phyloP scores from a whole-genome alignment of 768 basidiomycete species.

The Mycena chlorophos region DNA sequence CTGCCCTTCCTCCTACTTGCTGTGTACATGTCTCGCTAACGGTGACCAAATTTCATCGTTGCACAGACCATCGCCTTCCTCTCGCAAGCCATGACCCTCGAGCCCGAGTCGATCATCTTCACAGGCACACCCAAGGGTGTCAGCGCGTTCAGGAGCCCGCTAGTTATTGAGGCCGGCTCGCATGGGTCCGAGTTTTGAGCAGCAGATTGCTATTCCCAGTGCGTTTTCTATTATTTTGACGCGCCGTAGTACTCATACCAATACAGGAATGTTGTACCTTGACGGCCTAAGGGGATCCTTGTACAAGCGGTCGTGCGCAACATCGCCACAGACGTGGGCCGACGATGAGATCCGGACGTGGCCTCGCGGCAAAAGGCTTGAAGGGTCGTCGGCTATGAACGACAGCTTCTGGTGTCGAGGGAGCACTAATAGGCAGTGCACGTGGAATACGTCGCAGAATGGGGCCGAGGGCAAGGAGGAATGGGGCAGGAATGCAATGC shows the following conservation, averaged over 20 bases:
- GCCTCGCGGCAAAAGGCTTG: constrained; percentile 26
- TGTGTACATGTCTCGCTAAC: background rate
- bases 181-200: constrained; percentile 12
- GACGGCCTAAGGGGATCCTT: constrained; percentile 7
- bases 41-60: constrained; percentile 84
- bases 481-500: constrained; percentile 35
- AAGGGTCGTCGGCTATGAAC: constrained; percentile 30
- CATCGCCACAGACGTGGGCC: constrained; percentile 15
- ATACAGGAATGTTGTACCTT: constrained; percentile 20
- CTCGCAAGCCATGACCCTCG: constrained; percentile 81
- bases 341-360: constrained; percentile 1
- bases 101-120: constrained; percentile 78
- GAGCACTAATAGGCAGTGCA: constrained; percentile 26
- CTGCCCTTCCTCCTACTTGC: background rate
- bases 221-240: background rate
- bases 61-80: constrained; percentile 77
- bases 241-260: background rate
- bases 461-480: constrained; percentile 15
- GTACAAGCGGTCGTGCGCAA: constrained; percentile 17
- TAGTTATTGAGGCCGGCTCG: constrained; percentile 28
- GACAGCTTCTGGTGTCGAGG: constrained; percentile 31
- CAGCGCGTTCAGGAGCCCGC: constrained; percentile 73
- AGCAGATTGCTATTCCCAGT: constrained; percentile 21
- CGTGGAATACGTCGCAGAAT: constrained; percentile 26
- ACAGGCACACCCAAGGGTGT: constrained; percentile 84